Evolutionary conservation across 2,329 filamentous ascomycete genomes (phyloP), one percentile per base, ranked within the genome.

Genomic region (Fusarium albidum): DNA sequence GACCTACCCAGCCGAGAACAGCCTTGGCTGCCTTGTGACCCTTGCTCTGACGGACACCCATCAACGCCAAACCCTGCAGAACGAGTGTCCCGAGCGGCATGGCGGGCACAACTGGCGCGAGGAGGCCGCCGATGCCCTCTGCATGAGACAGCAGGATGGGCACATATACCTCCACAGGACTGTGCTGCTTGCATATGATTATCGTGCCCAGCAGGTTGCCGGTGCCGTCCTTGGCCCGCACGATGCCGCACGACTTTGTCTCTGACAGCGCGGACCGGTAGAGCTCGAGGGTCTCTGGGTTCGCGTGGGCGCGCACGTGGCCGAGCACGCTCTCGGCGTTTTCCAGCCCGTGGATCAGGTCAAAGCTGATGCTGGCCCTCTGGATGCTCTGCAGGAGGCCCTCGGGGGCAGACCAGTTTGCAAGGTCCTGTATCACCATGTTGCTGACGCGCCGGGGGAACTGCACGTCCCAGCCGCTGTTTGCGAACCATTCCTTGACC

Each of bases 11-110:
- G 71, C 92, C 91, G 52, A 96, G 73, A 39, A 96, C 78, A 45
- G 88, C 90, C 53, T 86, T 86, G 59, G 83, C 82, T 44, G 89
- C 87, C 56, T 89, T 90, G 69, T 93, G 85, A 63, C 84, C 84
- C 72, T 93, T 94, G 71, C 92, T 90, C 74, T 95, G 91, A 51
- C 90, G 84, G 66, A 95, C 86, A 1, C 90, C 91, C 75, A 96
- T 85, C 56, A 96, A 74, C 12, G 91, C 89, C 59, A 96, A 74
- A 0, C 91, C 91, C 73, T 96, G 91, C 12, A 85, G 67, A 53
- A 94, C 80, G 26, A 95, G 73, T 0, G 82, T 87, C 25, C 88
- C 85, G 67, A 91, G 89, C 2, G 85, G 81, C 2, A 83, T 82
- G 0, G 88, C 81, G 2, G 88, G 86, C 38, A 95, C 89, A 10